Percentiles rank a stretch among this genome's conserved stretches.
Evolutionary conservation across 140 eudicot genomes (phyloP).

Genomic region (Bidens hawaiensis): DNA sequence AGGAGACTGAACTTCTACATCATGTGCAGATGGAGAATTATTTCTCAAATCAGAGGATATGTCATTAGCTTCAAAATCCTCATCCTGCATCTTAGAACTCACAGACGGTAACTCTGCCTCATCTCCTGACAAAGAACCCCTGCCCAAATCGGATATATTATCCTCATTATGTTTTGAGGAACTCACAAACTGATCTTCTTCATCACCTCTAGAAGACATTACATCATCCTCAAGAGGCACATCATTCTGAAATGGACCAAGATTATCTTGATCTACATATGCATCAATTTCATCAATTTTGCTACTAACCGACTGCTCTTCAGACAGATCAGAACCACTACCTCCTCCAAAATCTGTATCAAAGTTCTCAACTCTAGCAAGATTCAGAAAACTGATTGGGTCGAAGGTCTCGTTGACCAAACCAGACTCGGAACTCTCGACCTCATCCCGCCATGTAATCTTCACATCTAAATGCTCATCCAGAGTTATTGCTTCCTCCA

Average conservation of each 20-base stretch:
- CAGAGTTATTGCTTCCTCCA: slow-evolving; percentile 32
- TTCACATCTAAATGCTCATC: slow-evolving; percentile 50
- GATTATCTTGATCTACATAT: slow-evolving; percentile 28
- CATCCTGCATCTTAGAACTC: neutral
- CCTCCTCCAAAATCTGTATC: slow-evolving; percentile 27
- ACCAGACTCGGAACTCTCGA: slow-evolving; percentile 31
- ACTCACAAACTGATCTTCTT: slow-evolving; percentile 20
- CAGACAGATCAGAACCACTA: slow-evolving; percentile 22
- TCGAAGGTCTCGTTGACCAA: slow-evolving; percentile 24
- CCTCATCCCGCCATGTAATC: slow-evolving; percentile 45
- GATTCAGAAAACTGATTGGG: slow-evolving; percentile 23
- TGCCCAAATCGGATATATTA: neutral
- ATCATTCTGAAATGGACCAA: slow-evolving; percentile 38
- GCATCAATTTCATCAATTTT: slow-evolving; percentile 22
- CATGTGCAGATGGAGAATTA: neutral
- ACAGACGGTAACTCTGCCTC: neutral
- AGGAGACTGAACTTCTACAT: neutral
- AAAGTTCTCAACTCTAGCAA: slow-evolving; percentile 35
- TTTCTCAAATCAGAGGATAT: neutral
- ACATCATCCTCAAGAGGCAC: slow-evolving; percentile 22
- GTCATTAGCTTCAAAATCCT: neutral
- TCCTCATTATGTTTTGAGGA: neutral
- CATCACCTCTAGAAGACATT: slow-evolving; percentile 32
- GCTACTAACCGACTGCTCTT: slow-evolving; percentile 28
- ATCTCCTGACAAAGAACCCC: neutral